These are phyloP conservation scores for Batrachochytrium dendrobatidis DNA, from an alignment of 371 early-diverging fungal species.

Conservation along the genomic window DNA sequence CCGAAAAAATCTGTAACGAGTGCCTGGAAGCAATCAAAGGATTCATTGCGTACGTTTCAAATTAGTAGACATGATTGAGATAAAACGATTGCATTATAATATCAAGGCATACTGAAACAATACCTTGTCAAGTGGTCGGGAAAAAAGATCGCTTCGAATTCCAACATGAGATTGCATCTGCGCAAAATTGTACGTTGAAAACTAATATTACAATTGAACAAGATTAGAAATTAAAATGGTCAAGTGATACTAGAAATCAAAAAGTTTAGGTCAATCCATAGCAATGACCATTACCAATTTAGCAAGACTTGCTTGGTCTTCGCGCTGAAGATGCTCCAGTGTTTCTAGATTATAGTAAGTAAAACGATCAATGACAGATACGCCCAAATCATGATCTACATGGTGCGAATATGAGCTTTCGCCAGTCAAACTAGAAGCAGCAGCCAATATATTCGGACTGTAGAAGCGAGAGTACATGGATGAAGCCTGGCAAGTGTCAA, in stretches of 20 bases:
- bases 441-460: conserved; percentile 85
- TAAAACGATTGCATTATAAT: not conserved
- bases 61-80: not conserved
- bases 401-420: conserved; percentile 96
- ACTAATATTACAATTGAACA: conserved; percentile 41
- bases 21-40: conserved; percentile 42
- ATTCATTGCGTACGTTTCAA: not conserved
- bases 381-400: conserved; percentile 83
- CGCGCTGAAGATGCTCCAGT: conserved; percentile 73
- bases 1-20: conserved; percentile 93
- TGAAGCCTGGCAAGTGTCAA: conserved; percentile 96
- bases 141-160: conserved; percentile 75
- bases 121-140: conserved; percentile 45
- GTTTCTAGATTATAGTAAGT: conserved; percentile 89
- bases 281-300: conserved; percentile 50
- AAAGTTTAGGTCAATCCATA: not conserved
- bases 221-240: not conserved
- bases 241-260: not conserved
- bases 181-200: conserved; percentile 64
- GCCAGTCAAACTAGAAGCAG: conserved; percentile 75
- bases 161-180: conserved; percentile 72
- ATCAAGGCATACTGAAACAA: not conserved
- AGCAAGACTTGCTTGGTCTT: conserved; percentile 63
- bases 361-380: conserved; percentile 93
- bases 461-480: conserved; percentile 86